These are phyloP conservation scores for Pyrenochaeta sp. DNA, from an alignment of 2,329 filamentous ascomycete genomes.

Conservation along the genomic window DNA sequence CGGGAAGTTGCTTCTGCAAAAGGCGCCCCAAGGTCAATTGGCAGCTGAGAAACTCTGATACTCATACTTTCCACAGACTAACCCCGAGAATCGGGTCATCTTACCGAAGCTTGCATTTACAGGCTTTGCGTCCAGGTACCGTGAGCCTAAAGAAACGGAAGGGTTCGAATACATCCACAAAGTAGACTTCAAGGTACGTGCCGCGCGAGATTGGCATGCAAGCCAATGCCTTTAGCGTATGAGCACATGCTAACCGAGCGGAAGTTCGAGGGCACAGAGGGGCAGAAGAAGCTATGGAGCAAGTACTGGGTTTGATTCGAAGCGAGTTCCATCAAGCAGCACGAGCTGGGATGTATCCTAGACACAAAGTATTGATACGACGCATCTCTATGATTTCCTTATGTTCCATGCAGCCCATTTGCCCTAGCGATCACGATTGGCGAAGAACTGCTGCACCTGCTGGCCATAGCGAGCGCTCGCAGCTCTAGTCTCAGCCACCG, in stretches of 20 bases:
- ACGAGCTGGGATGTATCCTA: background rate
- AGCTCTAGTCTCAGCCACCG: conserved; percentile 21
- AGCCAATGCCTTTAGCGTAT: conserved; percentile 5
- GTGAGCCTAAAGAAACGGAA: conserved; percentile 74
- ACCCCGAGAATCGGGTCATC: conserved; percentile 78
- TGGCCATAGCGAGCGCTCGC: conserved; percentile 28
- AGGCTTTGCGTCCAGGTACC: conserved; percentile 76
- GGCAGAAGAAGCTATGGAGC: conserved; percentile 76
- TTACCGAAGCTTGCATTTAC: conserved; percentile 84
- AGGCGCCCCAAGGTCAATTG: conserved; percentile 9
- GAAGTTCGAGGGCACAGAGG: conserved; percentile 72
- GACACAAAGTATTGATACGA: conserved; percentile 14
- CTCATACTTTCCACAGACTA: conserved; percentile 63
- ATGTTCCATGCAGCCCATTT: background rate
- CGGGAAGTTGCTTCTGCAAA: conserved; percentile 14
- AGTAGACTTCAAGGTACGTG: conserved; percentile 73
- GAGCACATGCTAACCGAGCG: conserved; percentile 30
- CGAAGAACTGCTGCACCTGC: conserved; percentile 1
- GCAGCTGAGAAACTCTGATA: conserved; percentile 15
- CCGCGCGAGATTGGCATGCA: conserved; percentile 7
- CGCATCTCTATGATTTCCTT: conserved; percentile 8
- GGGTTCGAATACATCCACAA: conserved; percentile 83
- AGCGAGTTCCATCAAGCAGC: conserved; percentile 2
- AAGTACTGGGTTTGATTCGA: conserved; percentile 74
- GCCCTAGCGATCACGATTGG: conserved; percentile 15